Evolutionary conservation across 1,284 basidiomycete genomes (phyloP).

Genomic region (Leccinum huronense): DNA sequence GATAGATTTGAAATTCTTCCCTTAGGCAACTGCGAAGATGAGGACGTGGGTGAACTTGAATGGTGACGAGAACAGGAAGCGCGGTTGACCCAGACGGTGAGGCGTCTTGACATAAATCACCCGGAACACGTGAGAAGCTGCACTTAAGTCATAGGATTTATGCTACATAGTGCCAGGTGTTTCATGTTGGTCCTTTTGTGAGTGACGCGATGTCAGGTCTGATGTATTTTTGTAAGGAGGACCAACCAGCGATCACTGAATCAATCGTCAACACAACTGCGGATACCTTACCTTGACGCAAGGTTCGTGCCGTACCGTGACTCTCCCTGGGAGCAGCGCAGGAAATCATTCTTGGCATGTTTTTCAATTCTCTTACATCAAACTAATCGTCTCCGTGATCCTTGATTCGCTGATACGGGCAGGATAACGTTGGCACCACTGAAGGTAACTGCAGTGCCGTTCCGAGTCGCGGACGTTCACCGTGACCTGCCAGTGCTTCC

Average conservation of each 20-base stretch:
- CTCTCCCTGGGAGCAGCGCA: conserved; percentile 32
- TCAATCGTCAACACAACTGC: conserved; percentile 81
- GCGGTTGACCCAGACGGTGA: too few species aligned
- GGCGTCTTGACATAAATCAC: conserved; percentile 41
- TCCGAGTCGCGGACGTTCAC: conserved; percentile 55
- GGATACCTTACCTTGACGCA: conserved; percentile 84
- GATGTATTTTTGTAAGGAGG: conserved; percentile 92
- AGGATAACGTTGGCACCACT: conserved; percentile 95
- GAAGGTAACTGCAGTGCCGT: conserved; percentile 78
- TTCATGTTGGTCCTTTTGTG: conserved; percentile 1
- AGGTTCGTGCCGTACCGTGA: conserved; percentile 48
- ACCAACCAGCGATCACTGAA: conserved; percentile 75
- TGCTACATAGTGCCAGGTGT: conserved; percentile 86
- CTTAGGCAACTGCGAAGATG: too few species aligned
- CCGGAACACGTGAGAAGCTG: conserved; percentile 77
- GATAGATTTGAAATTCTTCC: too few species aligned
- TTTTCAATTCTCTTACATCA: conserved; percentile 92
- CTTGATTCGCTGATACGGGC: conserved; percentile 7
- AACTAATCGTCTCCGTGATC: conserved; percentile 29
- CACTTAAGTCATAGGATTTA: conserved; percentile 75
- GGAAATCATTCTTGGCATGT: conserved; percentile 92
- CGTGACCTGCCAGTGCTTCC: conserved; percentile 44
- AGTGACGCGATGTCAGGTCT: conserved; percentile 54
- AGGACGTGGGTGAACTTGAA: too few species aligned
- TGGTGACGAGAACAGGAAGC: too few species aligned